phyloP scores from a whole-genome alignment of 768 basidiomycete genomes.

The Lactifluus volemus region DNA sequence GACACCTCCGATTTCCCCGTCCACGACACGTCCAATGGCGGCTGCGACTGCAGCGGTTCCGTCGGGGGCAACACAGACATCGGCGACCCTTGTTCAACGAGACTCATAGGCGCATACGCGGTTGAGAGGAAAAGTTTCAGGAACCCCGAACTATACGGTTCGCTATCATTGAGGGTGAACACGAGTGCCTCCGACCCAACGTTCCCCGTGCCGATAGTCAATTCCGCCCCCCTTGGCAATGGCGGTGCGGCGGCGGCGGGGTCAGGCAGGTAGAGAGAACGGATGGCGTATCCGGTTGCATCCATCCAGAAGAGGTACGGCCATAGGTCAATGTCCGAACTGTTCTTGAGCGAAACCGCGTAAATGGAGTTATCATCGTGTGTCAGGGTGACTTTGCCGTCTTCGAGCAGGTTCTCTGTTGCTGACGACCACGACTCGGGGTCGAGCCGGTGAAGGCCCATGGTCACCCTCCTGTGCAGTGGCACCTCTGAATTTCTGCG shows the following conservation, averaged over 20 bases:
- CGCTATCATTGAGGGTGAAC: conserved; percentile 32
- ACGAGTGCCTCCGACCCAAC: conserved; percentile 40
- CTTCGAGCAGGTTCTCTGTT: conserved; percentile 38
- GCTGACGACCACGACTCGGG: conserved; percentile 34
- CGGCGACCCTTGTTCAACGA: conserved; percentile 38
- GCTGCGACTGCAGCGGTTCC: not conserved
- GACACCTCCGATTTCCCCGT: not conserved
- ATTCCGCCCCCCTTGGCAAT: conserved; percentile 37
- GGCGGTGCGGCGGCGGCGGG: conserved; percentile 32
- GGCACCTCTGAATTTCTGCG: conserved; percentile 41
- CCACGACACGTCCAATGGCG: not conserved
- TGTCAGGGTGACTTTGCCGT: conserved; percentile 41
- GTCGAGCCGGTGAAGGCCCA: conserved; percentile 47
- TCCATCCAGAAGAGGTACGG: conserved; percentile 58
- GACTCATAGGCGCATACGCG: conserved; percentile 37
- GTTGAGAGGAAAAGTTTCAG: conserved; percentile 53
- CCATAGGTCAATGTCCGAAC: conserved; percentile 47
- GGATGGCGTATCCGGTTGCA: conserved; percentile 43
- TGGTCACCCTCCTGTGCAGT: conserved; percentile 37
- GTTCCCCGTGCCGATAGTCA: conserved; percentile 32
- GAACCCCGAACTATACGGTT: conserved; percentile 38
- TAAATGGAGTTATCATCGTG: conserved; percentile 37
- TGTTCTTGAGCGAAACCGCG: conserved; percentile 40
- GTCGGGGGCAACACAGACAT: not conserved
- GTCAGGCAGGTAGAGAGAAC: conserved; percentile 46